Evolutionary conservation across 1,284 basidiomycete species (phyloP), one percentile per base, ranked within the genome.

Genomic region (Tilletia walkeri): DNA sequence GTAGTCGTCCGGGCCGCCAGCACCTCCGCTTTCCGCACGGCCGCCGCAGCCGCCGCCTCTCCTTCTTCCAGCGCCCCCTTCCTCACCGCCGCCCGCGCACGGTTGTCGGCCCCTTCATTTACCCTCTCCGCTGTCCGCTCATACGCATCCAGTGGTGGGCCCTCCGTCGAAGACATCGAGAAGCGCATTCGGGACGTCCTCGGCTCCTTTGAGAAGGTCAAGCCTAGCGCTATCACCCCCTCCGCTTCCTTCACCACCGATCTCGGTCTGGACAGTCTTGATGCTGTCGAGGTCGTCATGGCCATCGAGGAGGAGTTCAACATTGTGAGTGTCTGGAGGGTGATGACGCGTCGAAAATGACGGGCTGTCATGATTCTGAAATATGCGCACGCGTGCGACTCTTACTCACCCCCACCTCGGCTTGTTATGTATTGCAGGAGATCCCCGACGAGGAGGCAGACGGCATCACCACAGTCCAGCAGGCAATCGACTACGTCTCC

Each of bases 381-480:
- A 14, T 45, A 45, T 45, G 41, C 41, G 9, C 41, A 45, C 41
- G 41, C 41, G 41, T 14, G 12, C n/a, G 18, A 7, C 50, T 53
- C 6, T 9, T 24, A 18, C 16, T 53, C 50, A 53, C 20, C 16
- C 24, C 24, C 24, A 30, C 24, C 41, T 45, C 41, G 6, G 41
- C 41, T 14, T 45, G 6, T 7, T 45, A 45, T 45, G 41, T 14
- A 14, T 61, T 36, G 65, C 72, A 94, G 92, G 93, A 95, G 85
- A 99, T 99, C 83, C 95, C 96, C 65, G 96, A 99, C 83, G 91
- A 89, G 71, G 96, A 99, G 85, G 96, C 95, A n/a, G 96, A 99
- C 85, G 91, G 91, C 83, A 99, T 99, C 85, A 91, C 90, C 82
- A 95, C 93, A 24, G 93, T 99, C 67, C 89, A 90, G 82, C 91